Evolutionary conservation across 352 stramenopile species (phyloP).

Genomic region (Globisporangium polare): DNA sequence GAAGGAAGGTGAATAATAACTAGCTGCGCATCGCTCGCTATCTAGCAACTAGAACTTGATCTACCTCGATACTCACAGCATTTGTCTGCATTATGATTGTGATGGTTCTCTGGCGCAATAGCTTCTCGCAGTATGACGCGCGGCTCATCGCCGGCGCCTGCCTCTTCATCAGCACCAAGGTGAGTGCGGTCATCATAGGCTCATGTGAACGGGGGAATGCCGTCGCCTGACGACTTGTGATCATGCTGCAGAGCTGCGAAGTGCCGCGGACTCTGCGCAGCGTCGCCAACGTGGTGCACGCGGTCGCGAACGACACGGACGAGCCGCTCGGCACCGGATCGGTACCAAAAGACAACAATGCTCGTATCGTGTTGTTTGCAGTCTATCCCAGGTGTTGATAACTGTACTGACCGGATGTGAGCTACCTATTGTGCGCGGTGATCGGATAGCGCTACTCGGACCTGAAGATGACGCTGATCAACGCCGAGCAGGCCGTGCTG

Average conservation of each 20-base stretch:
- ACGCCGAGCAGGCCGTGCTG: conserved; percentile 49
- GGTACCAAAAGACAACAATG: conserved; percentile 16
- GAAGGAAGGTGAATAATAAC: conserved; percentile 20
- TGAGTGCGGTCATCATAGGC: neutral
- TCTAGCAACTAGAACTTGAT: neutral
- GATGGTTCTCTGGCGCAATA: neutral
- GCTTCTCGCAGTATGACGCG: conserved; percentile 17
- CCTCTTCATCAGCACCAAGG: conserved; percentile 19
- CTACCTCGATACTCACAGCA: neutral
- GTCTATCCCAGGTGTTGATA: neutral
- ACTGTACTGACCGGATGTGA: neutral
- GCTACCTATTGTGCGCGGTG: conserved; percentile 5
- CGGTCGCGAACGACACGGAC: conserved; percentile 21
- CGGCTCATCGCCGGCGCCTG: conserved; percentile 18
- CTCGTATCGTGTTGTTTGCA: neutral
- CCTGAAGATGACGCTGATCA: conserved; percentile 44
- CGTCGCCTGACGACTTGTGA: neutral
- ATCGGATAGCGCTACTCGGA: conserved; percentile 28
- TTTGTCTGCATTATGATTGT: neutral
- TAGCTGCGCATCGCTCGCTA: neutral
- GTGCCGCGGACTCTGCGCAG: conserved; percentile 40
- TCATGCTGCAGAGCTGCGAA: conserved; percentile 31
- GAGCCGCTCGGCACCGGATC: conserved; percentile 29
- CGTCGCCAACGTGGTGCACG: conserved; percentile 49
- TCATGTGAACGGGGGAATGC: neutral